Evolutionary conservation across 805 yeast genomes (phyloP).

Genomic region (Sugiyamaella chiloensis): DNA sequence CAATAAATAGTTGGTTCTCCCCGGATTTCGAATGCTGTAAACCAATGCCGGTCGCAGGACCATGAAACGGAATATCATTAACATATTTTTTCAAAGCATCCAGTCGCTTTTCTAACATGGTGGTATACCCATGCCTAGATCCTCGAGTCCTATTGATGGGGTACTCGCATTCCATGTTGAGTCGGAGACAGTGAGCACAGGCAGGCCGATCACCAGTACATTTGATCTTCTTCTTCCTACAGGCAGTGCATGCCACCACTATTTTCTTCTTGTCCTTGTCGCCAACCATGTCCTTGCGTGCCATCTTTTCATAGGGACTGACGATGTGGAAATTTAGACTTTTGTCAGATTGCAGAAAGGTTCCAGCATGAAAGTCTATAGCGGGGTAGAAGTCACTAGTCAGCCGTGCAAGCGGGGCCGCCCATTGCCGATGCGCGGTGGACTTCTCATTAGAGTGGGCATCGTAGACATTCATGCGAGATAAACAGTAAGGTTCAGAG

Average conservation of each 20-base stretch:
- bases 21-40: background rate
- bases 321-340: background rate
- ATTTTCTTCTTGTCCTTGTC: constrained; percentile 26
- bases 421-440: constrained; percentile 1
- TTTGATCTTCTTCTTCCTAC: constrained; percentile 37
- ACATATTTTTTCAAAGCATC: constrained; percentile 15
- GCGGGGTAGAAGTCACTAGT: background rate
- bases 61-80: background rate
- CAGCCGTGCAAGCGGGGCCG: constrained; percentile 3
- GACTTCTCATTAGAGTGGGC: too few species aligned
- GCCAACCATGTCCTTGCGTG: background rate
- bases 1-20: too few species aligned
- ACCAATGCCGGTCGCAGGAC: background rate
- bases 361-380: background rate
- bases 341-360: background rate
- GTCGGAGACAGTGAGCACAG: constrained; percentile 34
- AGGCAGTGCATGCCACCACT: constrained; percentile 35
- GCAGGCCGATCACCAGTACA: constrained; percentile 39
- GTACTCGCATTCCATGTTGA: constrained; percentile 34
- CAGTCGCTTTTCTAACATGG: constrained; percentile 29
- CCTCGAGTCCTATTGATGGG: constrained; percentile 36
- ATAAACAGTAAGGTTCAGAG: too few species aligned
- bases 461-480: too few species aligned
- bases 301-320: background rate
- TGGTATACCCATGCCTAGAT: constrained; percentile 35